Evolutionary conservation across 2,329 filamentous ascomycete species (phyloP), one percentile per base, ranked within the genome.

Genomic region (Elsinoe australis): DNA sequence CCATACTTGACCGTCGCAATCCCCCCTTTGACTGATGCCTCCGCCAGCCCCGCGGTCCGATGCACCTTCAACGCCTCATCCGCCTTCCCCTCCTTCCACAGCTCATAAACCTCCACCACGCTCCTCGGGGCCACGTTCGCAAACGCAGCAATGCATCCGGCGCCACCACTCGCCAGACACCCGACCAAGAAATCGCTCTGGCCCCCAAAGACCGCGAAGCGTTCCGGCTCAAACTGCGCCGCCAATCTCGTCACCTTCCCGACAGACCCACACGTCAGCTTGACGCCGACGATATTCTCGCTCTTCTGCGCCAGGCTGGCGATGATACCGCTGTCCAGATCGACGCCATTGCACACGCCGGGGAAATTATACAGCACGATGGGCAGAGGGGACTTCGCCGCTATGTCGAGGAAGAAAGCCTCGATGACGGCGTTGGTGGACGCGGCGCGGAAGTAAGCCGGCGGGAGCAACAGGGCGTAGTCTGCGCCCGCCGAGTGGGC

Each of bases 291-390:
- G 34, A 83, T 72, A 50, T 78, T 79, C 17, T 66, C 63, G 22
- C 72, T 67, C 52, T 71, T 62, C 22, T 61, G 62, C 1, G 76
- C 78, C 18, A 83, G 69, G 18, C 62, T 62, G 1, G 73, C 67
- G 38, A 85, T 78, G 0, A 72, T 72, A 42, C 78, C 79, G 1
- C 79, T 82, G 61, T 83, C 80, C 18, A 85, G 67, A 59, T 85
- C 82, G 2, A 85, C 68, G 18, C 81, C 81, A 53, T 82, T 81
- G 58, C 77, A 82, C 3, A 83, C 80, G 4, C 71, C 78, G 1
- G 81, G 81, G 67, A 80, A 85, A 64, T 85, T 85, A 70, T 85
- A 85, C 50, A 87, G 79, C 32, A 86, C 64, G 18, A 86, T 68
- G 0, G 82, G 82, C 1, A 86, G 60, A 0, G 76, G 72, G 14